Conservation (phyloP, 306 rosid species). For the Mimosa bimucronata region DNA sequence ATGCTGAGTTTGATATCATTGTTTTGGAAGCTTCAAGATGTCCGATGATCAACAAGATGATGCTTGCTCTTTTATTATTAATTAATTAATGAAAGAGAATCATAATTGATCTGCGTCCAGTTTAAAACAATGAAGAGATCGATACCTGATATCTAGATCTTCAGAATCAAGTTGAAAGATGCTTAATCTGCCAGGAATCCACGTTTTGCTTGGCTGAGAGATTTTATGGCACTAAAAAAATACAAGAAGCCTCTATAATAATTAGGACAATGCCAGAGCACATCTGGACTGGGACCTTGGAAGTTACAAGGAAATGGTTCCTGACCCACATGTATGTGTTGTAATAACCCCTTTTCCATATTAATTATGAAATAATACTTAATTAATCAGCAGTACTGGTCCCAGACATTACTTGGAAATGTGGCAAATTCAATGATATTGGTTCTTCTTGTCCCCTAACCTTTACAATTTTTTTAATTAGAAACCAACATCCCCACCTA, state of each 20-base stretch:
- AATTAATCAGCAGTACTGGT: background rate
- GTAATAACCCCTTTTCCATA: background rate
- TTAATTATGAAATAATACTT: background rate
- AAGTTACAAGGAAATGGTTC: conserved; percentile 48
- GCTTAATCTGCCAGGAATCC: conserved; percentile 50
- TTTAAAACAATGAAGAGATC: conserved; percentile 32
- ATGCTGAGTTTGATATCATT: conserved; percentile 22
- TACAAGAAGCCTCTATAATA: conserved; percentile 39
- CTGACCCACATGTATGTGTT: conserved; percentile 67
- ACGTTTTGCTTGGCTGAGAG: conserved; percentile 47
- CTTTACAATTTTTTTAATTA: conserved; percentile 13
- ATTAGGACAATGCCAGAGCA: conserved; percentile 14
- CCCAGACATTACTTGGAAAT: conserved; percentile 63
- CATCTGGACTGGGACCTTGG: conserved; percentile 65
- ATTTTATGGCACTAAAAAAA: conserved; percentile 49
- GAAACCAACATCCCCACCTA: conserved; percentile 75
- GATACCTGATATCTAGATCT: conserved; percentile 44
- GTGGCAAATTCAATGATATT: conserved; percentile 49
- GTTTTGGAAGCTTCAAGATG: conserved; percentile 3
- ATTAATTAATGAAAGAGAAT: conserved; percentile 36
- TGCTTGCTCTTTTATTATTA: background rate
- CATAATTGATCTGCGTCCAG: conserved; percentile 39
- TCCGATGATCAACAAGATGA: background rate
- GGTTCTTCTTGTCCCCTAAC: conserved; percentile 54
- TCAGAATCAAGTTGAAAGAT: conserved; percentile 24